Evolutionary conservation across 179 eudicot genomes (phyloP), one percentile per base, ranked within the genome.

Genomic region (Beta lomatogona): DNA sequence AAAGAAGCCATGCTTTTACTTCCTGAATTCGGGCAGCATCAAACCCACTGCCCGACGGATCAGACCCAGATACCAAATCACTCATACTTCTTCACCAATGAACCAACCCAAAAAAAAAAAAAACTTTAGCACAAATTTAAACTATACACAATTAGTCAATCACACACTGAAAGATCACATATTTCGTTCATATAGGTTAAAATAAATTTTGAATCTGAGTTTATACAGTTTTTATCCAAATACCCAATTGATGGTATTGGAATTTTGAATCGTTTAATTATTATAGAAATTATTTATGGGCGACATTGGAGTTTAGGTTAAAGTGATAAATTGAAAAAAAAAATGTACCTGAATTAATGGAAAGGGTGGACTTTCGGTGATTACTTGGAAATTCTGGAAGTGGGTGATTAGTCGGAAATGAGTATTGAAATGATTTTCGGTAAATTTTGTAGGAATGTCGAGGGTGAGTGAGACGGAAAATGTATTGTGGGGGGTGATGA

Each of bases 1-100:
- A 87, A 31, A 82, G 86, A 11, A 96, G 91, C 99, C 99, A 96
- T 25, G 96, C 80, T 88, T 96, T 96, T 71, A 96, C 97, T 84
- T 96, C 99, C 48, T 93, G 90, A 76, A 96, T 90, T 67, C 93
- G 88, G 60, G 80, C 87, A 70, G 99, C 90, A 84, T 96, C 99
- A 82, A 89, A 91, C 21, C 90, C 91, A 53, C 84, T 78, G 45
- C 86, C 85, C 44, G 88, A 69, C 28, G 85, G 75, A 82, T 93
- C 94, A 15, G 83, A 82, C 82, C 91, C 91, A 6, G 88, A 80
- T 2, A 85, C 73, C 36, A 79, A 46, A 53, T 94, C 98, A 82
- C 93, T 90, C 98, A 93, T 94, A 89, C 92, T 83, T 75, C 71
- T 63, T 78, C 83, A n/a, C 75, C 52, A 69, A 16, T 76, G 59